These are phyloP conservation scores for Mortierella claussenii DNA, from an alignment of 192 early-diverging fungal species.

Conservation along the genomic window DNA sequence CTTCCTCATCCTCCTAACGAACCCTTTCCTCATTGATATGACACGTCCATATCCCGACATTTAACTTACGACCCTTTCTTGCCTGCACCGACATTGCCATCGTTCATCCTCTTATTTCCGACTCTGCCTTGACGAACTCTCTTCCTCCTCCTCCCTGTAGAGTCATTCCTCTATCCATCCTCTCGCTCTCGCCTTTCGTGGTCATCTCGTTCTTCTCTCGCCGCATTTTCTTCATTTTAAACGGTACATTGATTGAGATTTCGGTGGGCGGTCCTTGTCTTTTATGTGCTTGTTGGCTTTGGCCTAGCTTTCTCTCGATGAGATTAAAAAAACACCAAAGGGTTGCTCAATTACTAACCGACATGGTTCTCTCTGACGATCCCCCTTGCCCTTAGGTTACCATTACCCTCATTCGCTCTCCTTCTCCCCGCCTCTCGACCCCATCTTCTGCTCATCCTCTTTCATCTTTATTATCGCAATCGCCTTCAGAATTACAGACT, in stretches of 20 bases:
- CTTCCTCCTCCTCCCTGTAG: neutral
- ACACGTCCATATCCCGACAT: conserved; percentile 36
- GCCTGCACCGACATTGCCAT: too few species aligned
- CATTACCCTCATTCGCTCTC: neutral
- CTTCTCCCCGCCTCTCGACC: neutral
- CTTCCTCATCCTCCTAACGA: conserved; percentile 21
- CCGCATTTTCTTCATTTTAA: neutral
- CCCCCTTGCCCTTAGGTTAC: neutral
- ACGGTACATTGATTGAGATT: conserved; percentile 12
- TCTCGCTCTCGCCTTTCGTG: neutral
- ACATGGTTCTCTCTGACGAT: neutral
- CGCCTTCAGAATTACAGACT: too few species aligned
- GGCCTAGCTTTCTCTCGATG: neutral
- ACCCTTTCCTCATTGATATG: conserved; percentile 51
- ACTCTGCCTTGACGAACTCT: neutral
- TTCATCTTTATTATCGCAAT: neutral
- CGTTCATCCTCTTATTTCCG: neutral
- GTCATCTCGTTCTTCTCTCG: neutral
- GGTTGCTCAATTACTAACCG: too few species aligned
- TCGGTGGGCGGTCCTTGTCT: neutral
- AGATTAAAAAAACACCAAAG: too few species aligned
- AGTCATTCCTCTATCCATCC: neutral
- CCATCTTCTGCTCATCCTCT: neutral
- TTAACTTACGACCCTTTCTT: conserved; percentile 14
- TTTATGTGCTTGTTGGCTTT: neutral